Evolutionary conservation across 1,284 basidiomycete genomes (phyloP).

Genomic region (Sutorius eximius): DNA sequence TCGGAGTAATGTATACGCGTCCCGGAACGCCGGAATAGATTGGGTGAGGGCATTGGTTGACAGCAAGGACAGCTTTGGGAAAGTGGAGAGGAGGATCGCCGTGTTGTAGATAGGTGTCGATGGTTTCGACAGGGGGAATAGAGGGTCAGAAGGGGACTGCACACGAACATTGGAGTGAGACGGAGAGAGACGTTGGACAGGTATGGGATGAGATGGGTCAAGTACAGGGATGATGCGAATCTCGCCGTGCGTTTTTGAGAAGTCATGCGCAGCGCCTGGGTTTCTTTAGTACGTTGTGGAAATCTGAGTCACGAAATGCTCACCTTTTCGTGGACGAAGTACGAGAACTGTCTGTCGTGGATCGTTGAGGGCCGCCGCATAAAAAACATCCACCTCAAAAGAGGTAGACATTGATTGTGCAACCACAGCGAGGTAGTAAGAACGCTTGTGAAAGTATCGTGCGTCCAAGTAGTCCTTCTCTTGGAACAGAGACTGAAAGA

Average conservation of each 20-base stretch:
- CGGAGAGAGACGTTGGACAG: slow-evolving; percentile 71
- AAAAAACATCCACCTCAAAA: slow-evolving; percentile 57
- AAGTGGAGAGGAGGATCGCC: slow-evolving; percentile 65
- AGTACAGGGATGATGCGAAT: slow-evolving; percentile 77
- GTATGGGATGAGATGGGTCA: slow-evolving; percentile 58
- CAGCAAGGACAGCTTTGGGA: slow-evolving; percentile 69
- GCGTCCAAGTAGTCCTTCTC: slow-evolving; percentile 93
- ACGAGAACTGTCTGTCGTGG: slow-evolving; percentile 71
- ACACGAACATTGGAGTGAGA: slow-evolving; percentile 70
- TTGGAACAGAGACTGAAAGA: slow-evolving; percentile 72
- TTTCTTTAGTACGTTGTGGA: slow-evolving; percentile 12
- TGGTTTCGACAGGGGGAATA: slow-evolving; percentile 8
- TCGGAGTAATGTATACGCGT: slow-evolving; percentile 79
- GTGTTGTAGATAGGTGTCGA: slow-evolving; percentile 83
- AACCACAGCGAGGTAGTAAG: slow-evolving; percentile 86
- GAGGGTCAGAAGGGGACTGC: slow-evolving; percentile 16
- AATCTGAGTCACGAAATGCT: slow-evolving; percentile 20
- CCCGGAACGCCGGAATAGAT: slow-evolving; percentile 63
- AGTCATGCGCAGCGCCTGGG: slow-evolving; percentile 59
- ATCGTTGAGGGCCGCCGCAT: slow-evolving; percentile 63
- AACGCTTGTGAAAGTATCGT: slow-evolving; percentile 91
- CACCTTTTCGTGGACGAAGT: slow-evolving; percentile 58
- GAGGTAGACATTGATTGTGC: slow-evolving; percentile 60
- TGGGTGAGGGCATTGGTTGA: slow-evolving; percentile 67
- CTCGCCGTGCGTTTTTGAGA: slow-evolving; percentile 66